Conservation (phyloP, 306 rosid species). For the Prinsepia uniflora region DNA sequence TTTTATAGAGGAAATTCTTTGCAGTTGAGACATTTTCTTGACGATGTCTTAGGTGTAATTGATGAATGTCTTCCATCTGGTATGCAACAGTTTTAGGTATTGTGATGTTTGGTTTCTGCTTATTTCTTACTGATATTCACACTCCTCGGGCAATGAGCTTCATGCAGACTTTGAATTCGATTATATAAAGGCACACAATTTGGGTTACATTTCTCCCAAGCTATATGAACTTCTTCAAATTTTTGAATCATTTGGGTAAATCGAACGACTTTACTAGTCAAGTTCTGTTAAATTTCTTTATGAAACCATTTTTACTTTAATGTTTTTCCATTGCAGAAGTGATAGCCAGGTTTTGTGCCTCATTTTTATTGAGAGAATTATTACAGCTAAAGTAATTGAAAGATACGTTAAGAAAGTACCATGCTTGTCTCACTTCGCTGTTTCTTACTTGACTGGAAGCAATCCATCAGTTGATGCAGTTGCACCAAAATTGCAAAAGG, state of each 20-base stretch:
- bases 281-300: slow-evolving; percentile 8
- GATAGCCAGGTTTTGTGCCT: slow-evolving; percentile 57
- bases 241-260: slow-evolving; percentile 71
- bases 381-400: slow-evolving; percentile 77
- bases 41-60: slow-evolving; percentile 43
- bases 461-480: slow-evolving; percentile 57
- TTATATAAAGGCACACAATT: slow-evolving; percentile 42
- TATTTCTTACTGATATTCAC: background rate
- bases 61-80: slow-evolving; percentile 43
- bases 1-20: slow-evolving; percentile 38
- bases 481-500: slow-evolving; percentile 66
- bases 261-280: slow-evolving; percentile 20
- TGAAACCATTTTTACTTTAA: slow-evolving; percentile 23
- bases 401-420: slow-evolving; percentile 56
- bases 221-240: slow-evolving; percentile 66
- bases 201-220: slow-evolving; percentile 71
- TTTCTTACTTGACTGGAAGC: slow-evolving; percentile 78
- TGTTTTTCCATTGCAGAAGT: slow-evolving; percentile 44
- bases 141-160: slow-evolving; percentile 43
- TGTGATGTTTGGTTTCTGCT: background rate
- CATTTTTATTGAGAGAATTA: slow-evolving; percentile 71
- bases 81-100: slow-evolving; percentile 21
- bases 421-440: slow-evolving; percentile 57
- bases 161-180: slow-evolving; percentile 42
- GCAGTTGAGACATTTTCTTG: slow-evolving; percentile 43